These are phyloP conservation scores for Rhizopus microsporus DNA, from an alignment of 371 early-diverging fungal species.

Conservation along the genomic window DNA sequence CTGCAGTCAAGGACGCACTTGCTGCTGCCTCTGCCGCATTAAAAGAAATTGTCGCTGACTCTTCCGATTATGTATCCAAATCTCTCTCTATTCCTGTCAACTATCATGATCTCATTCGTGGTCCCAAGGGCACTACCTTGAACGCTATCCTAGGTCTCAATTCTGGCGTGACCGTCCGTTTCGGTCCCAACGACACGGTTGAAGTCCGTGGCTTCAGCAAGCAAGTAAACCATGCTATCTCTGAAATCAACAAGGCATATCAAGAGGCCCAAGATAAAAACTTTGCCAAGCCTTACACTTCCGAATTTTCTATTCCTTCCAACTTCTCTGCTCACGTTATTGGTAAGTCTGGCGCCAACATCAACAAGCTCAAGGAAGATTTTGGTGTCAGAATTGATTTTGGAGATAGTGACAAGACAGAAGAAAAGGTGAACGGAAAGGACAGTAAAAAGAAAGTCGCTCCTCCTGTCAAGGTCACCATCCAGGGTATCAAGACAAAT, in stretches of 20 bases:
- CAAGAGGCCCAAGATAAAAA: slow-evolving; percentile 71
- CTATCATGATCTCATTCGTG: slow-evolving; percentile 80
- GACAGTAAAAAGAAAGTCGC: slow-evolving; percentile 46
- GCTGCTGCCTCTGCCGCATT: slow-evolving; percentile 69
- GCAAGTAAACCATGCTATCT: slow-evolving; percentile 72
- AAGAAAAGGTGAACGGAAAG: slow-evolving; percentile 28
- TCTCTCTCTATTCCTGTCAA: slow-evolving; percentile 65
- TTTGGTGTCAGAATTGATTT: slow-evolving; percentile 83
- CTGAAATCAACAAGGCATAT: slow-evolving; percentile 64
- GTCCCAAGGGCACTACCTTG: slow-evolving; percentile 73
- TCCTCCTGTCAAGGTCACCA: slow-evolving; percentile 61
- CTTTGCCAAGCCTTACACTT: slow-evolving; percentile 67
- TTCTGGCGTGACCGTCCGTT: slow-evolving; percentile 67
- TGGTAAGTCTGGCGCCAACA: slow-evolving; percentile 84
- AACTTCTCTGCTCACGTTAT: slow-evolving; percentile 79
- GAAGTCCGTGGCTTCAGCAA: slow-evolving; percentile 80
- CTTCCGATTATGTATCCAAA: slow-evolving; percentile 71
- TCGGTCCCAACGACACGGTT: slow-evolving; percentile 65
- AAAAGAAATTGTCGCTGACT: slow-evolving; percentile 57
- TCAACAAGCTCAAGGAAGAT: slow-evolving; percentile 77
- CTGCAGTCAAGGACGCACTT: slow-evolving; percentile 60
- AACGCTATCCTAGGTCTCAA: slow-evolving; percentile 62
- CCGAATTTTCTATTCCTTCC: slow-evolving; percentile 70
- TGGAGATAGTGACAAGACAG: slow-evolving; percentile 48
- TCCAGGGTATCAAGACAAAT: slow-evolving; percentile 81